Evolutionary conservation across 176 grass and related monocot genomes (phyloP).

Genomic region (Zoysia pacifica): DNA sequence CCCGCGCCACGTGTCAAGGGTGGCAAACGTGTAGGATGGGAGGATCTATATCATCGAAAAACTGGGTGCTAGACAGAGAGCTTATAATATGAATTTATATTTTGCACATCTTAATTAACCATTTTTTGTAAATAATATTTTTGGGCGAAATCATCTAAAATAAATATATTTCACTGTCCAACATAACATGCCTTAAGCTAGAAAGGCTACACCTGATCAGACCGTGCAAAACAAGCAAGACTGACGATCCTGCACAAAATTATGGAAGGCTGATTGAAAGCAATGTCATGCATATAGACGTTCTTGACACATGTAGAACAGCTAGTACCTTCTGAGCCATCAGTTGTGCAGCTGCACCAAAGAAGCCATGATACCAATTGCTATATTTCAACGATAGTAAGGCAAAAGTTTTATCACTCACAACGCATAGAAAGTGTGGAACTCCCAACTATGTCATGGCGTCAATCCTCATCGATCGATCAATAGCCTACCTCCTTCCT

Average conservation of each 20-base stretch:
- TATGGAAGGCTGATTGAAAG: no score
- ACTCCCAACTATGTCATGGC: constrained; percentile 27
- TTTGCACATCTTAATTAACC: constrained; percentile 25
- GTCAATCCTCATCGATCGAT: no score
- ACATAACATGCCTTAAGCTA: no score
- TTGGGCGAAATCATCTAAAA: no score
- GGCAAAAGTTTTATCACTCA: constrained; percentile 39
- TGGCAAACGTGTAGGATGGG: background rate
- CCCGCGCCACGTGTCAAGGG: constrained; percentile 12
- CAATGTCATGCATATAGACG: constrained; percentile 14
- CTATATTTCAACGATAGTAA: constrained; percentile 23
- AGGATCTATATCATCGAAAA: constrained; percentile 8
- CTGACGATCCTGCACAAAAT: background rate
- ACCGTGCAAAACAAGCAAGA: background rate
- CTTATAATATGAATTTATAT: background rate
- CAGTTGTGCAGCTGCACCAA: constrained; percentile 50
- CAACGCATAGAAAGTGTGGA: constrained; percentile 43
- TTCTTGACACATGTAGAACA: constrained; percentile 24
- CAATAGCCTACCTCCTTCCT: constrained; percentile 29
- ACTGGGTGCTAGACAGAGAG: background rate
- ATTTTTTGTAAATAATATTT: no score
- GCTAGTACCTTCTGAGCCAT: constrained; percentile 37
- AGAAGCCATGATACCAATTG: constrained; percentile 25
- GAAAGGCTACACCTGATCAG: no score
- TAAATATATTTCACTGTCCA: no score